Conservation (phyloP, 1,284 basidiomycete genomes). For the Ceratorhiza oryzae-sativae region DNA sequence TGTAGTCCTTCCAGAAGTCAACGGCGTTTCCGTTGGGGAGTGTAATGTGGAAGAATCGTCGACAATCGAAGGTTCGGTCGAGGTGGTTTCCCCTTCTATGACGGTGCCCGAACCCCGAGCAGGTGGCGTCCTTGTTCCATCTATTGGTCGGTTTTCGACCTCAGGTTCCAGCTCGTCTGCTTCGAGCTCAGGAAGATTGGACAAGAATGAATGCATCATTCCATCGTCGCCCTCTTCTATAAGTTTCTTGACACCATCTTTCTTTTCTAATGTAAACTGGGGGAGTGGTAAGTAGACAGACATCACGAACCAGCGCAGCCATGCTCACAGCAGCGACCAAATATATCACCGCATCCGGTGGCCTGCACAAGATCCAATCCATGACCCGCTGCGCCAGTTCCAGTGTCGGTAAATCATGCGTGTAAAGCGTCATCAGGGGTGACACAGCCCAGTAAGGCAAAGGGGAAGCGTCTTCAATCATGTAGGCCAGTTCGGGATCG, state of each 20-base stretch:
- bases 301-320: background rate
- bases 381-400: slow-evolving; percentile 86
- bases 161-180: slow-evolving; percentile 45
- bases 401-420: slow-evolving; percentile 87
- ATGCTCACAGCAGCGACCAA: slow-evolving; percentile 77
- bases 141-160: background rate
- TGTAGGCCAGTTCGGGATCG: slow-evolving; percentile 72
- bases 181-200: slow-evolving; percentile 70
- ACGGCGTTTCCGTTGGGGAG: slow-evolving; percentile 12
- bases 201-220: slow-evolving; percentile 80
- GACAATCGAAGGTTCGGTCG: background rate
- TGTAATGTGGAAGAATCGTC: background rate
- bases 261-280: slow-evolving; percentile 68
- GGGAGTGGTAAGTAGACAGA: slow-evolving; percentile 1
- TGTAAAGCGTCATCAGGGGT: slow-evolving; percentile 88
- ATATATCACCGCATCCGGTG: slow-evolving; percentile 83
- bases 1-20: background rate
- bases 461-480: slow-evolving; percentile 67
- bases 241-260: slow-evolving; percentile 63
- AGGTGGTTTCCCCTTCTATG: background rate
- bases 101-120: background rate
- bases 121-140: background rate
- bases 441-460: slow-evolving; percentile 88
- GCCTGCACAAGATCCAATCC: slow-evolving; percentile 83
- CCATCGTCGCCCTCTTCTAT: slow-evolving; percentile 74